A percentile compares a stretch with the other conserved stretches of the same genome.
These are phyloP conservation scores for Xylaria palmicola DNA, from an alignment of 495 filamentous ascomycete genomes.

Conservation along the genomic window DNA sequence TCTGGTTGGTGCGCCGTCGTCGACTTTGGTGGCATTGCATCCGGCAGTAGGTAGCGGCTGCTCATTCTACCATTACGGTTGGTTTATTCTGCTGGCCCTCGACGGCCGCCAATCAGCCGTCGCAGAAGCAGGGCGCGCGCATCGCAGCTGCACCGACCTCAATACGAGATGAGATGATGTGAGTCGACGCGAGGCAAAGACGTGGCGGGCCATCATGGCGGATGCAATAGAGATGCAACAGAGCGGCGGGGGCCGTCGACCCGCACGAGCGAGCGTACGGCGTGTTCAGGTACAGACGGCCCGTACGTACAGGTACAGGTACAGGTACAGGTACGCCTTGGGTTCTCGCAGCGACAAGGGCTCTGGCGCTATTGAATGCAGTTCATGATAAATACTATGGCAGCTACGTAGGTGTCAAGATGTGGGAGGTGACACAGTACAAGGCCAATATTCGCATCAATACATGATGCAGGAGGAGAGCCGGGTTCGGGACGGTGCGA, in stretches of 20 bases:
- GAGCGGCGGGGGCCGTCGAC: not conserved
- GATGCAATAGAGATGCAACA: slow-evolving; percentile 7
- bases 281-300: too few relatives aligned
- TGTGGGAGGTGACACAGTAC: not conserved
- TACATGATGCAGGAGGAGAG: slow-evolving; percentile 14
- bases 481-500: slow-evolving; percentile 6
- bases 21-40: not conserved
- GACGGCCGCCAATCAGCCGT: slow-evolving; percentile 10
- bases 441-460: not conserved
- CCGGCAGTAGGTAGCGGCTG: not conserved
- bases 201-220: slow-evolving; percentile 13
- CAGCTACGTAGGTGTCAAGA: too few relatives aligned
- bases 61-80: not conserved
- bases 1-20: not conserved
- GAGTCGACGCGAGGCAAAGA: slow-evolving; percentile 4
- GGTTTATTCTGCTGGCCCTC: not conserved
- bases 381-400: too few relatives aligned
- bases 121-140: not conserved
- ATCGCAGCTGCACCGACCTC: slow-evolving; percentile 10
- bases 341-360: too few relatives aligned
- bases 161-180: slow-evolving; percentile 11
- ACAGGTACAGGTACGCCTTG: not conserved
- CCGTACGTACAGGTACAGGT: not conserved
- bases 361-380: too few relatives aligned
- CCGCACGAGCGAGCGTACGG: not conserved